Base-by-base conservation (phyloP, 352 stramenopile species). In the Pythium periplocum region DNA sequence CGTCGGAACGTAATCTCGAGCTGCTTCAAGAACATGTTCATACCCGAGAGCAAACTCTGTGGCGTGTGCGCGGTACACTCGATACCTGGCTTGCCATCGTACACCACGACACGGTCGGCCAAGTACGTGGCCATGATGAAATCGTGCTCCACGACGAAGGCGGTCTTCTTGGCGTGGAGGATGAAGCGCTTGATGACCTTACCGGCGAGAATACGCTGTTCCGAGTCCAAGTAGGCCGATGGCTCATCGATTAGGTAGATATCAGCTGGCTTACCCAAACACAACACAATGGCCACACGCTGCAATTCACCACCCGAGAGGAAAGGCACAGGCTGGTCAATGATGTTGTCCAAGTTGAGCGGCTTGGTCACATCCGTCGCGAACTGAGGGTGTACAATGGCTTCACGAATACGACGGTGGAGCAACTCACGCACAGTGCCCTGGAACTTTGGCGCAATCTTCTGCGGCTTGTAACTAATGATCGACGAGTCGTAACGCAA, bases 41-140 rank as follows among this genome's bases (percentile, higher is more conserved):
- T 99, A 51, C 98, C 96, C 41, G 83, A 89, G 45, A 99, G 71
- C 52, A 99, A 78, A 49, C 87, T 87, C 78, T 99, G 85, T 40
- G 98, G 97, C 44, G 86, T 69, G 54, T 92, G 84, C 31, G 97
- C 97, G 10, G 97, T 99, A 75, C 95, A 98, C 74, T 99, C 96
- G 49, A 99, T 83, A 70, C 96, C 96, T 34, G 97, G 97, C 33
- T 90, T 59, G 54, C 97, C 98, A 51, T 96, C 80, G 71, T 98
- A 98, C 3, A 98, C 93, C 53, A 98, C 91, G 10, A 98, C 95
- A 45, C 95, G 90, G 69, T 98, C 95, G 45, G 94, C 95, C 58
- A 99, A 79, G 78, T 99, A 99, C 32, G 97, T 99, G 44, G 96
- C 97, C 97, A 99, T 99, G 73, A 99, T 99, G 80, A 99, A 99